These are phyloP conservation scores for Populus davidiana DNA, from an alignment of 345 rosid species.

Conservation along the genomic window DNA sequence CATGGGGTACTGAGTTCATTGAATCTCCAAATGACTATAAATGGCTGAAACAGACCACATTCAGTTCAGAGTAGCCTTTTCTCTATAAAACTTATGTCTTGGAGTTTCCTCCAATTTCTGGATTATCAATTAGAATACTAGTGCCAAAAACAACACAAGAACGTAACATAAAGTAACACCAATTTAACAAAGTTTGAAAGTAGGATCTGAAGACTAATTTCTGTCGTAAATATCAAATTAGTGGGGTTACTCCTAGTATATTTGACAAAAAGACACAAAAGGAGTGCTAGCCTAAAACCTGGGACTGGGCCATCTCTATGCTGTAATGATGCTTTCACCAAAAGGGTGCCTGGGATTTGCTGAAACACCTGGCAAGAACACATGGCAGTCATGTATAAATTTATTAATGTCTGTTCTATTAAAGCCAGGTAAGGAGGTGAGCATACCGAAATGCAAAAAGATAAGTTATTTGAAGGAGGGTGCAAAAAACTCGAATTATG, in stretches of 20 bases:
- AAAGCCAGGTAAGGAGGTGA: constrained; percentile 10
- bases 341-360: constrained; percentile 76
- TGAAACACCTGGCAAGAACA: constrained; percentile 58
- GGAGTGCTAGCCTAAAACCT: constrained; percentile 36
- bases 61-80: constrained; percentile 12
- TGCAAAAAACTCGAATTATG: constrained; percentile 24
- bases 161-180: not conserved
- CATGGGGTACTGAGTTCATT: not conserved
- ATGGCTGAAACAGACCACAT: not conserved
- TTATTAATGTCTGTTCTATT: not conserved
- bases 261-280: not conserved
- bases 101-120: constrained; percentile 48
- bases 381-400: constrained; percentile 4
- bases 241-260: not conserved
- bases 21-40: not conserved
- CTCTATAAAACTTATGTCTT: constrained; percentile 47
- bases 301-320: constrained; percentile 46
- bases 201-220: not conserved
- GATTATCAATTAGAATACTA: constrained; percentile 49
- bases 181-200: not conserved
- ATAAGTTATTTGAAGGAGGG: constrained; percentile 33
- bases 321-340: constrained; percentile 73
- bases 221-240: not conserved
- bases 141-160: constrained; percentile 35
- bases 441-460: constrained; percentile 53